phyloP scores from a whole-genome alignment of 345 rosid genomes.

The Salix caprea region DNA sequence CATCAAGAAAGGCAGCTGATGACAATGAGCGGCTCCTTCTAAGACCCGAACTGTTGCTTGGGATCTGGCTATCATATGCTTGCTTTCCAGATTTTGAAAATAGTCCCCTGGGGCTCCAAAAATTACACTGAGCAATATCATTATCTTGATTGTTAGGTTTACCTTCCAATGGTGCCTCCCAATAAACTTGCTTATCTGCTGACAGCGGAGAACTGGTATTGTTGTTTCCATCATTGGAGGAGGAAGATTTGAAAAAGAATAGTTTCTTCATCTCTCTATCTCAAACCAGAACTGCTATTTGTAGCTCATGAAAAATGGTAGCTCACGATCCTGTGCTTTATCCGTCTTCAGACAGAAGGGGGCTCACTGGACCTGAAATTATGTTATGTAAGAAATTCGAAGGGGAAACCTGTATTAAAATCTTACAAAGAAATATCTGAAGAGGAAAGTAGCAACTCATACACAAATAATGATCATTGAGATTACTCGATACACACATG shows the following conservation, averaged over 20 bases:
- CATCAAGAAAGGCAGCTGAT: conserved; percentile 58
- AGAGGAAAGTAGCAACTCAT: not conserved
- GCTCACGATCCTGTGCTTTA: conserved; percentile 6
- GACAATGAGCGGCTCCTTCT: conserved; percentile 82
- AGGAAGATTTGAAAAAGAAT: conserved; percentile 70
- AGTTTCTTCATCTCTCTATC: conserved; percentile 68
- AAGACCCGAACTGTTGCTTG: conserved; percentile 39
- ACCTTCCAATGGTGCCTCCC: conserved; percentile 37
- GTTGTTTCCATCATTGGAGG: conserved; percentile 38
- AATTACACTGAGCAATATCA: conserved; percentile 33
- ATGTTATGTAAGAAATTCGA: conserved; percentile 6
- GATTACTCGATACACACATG: conserved; percentile 12
- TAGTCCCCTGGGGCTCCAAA: conserved; percentile 32
- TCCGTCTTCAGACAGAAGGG: conserved; percentile 18
- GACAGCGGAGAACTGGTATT: conserved; percentile 32
- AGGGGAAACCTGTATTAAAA: not conserved
- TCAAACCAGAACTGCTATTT: conserved; percentile 11
- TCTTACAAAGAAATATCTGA: not conserved
- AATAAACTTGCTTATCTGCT: conserved; percentile 40
- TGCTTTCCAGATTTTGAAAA: conserved; percentile 50
- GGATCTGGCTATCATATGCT: conserved; percentile 40
- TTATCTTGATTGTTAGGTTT: conserved; percentile 30
- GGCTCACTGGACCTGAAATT: conserved; percentile 36
- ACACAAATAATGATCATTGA: conserved; percentile 22
- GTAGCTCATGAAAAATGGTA: conserved; percentile 17